Percentiles rank a stretch among this genome's conserved stretches.
phyloP scores from a whole-genome alignment of 129 eudicot genomes.

The Heracleum sosnowskyi region DNA sequence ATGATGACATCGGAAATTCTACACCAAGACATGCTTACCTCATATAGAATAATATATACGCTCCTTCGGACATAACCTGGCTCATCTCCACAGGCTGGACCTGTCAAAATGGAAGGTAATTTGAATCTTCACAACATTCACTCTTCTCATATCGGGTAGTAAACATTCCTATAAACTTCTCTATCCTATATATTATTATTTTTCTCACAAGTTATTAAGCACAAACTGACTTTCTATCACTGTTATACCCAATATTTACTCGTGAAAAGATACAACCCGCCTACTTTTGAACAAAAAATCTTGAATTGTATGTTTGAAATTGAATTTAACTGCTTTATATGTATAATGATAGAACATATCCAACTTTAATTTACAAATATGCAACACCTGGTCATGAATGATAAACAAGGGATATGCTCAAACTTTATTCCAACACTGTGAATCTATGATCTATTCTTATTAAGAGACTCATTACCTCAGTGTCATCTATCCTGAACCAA shows the following conservation, averaged over 20 bases:
- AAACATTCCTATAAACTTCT: not conserved
- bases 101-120: slow-evolving; percentile 25
- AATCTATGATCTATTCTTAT: not conserved
- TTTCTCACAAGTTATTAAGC: slow-evolving; percentile 26
- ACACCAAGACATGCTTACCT: slow-evolving; percentile 39
- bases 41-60: slow-evolving; percentile 85
- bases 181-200: not conserved
- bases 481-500: slow-evolving; percentile 82
- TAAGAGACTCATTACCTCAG: slow-evolving; percentile 42
- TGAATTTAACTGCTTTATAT: not conserved
- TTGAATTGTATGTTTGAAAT: not conserved
- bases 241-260: not conserved
- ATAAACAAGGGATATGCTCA: not conserved
- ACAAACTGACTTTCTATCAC: slow-evolving; percentile 40
- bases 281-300: not conserved
- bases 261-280: not conserved
- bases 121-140: not conserved
- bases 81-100: slow-evolving; percentile 61
- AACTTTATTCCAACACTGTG: not conserved
- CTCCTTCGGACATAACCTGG: slow-evolving; percentile 96
- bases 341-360: not conserved
- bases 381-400: not conserved
- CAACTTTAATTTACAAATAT: not conserved
- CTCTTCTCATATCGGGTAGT: not conserved
- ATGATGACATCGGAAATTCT: not conserved